Evolutionary conservation across 345 rosid genomes (phyloP).

Genomic region (Populus euphratica): DNA sequence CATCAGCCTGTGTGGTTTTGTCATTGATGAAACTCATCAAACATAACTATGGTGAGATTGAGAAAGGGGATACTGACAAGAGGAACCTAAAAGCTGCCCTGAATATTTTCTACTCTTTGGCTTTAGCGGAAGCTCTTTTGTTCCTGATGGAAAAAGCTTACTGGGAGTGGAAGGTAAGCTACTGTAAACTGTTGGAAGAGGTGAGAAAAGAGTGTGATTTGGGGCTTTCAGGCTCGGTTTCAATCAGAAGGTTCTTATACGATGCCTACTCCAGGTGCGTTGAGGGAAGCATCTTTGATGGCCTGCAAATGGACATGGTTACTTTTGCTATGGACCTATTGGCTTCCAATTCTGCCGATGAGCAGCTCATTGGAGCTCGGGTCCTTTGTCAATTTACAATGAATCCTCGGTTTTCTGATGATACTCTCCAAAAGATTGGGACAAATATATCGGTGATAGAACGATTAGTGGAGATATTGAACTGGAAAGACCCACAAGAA

Average conservation of each 20-base stretch:
- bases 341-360: conserved; percentile 68
- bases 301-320: conserved; percentile 84
- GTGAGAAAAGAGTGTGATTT: conserved; percentile 66
- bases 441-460: conserved; percentile 56
- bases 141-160: conserved; percentile 83
- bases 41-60: conserved; percentile 69
- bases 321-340: conserved; percentile 68
- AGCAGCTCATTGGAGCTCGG: conserved; percentile 75
- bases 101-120: conserved; percentile 69
- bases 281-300: conserved; percentile 81
- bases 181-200: conserved; percentile 58
- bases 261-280: conserved; percentile 82
- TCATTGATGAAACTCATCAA: conserved; percentile 66
- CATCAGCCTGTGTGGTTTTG: conserved; percentile 61
- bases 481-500: conserved; percentile 86
- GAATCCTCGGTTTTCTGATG: conserved; percentile 50
- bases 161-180: conserved; percentile 63
- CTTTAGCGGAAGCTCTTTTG: conserved; percentile 76
- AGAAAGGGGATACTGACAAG: conserved; percentile 64
- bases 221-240: conserved; percentile 59
- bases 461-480: conserved; percentile 80
- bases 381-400: conserved; percentile 55
- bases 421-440: conserved; percentile 83
- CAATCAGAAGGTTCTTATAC: conserved; percentile 70
- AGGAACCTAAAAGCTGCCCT: conserved; percentile 66